Conservation (phyloP, 495 filamentous ascomycete genomes). For the Penicillium bialowiezense region DNA sequence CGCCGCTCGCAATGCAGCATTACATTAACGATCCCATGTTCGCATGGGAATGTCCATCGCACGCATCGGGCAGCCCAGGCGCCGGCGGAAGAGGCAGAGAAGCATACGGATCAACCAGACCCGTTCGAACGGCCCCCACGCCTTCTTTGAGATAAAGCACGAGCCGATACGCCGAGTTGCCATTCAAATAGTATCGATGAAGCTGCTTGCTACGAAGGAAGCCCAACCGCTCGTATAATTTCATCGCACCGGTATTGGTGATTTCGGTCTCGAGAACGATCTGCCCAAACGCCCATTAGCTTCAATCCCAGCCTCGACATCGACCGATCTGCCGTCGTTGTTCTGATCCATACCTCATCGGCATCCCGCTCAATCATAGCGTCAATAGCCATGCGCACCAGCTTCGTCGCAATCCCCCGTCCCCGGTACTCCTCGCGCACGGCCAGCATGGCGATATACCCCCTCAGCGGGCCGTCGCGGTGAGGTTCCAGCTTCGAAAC, state of each 20-base stretch:
- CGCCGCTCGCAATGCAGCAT: neutral
- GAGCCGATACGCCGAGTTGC: constrained; percentile 88
- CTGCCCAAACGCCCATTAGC: constrained; percentile 34
- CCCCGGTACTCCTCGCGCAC: constrained; percentile 75
- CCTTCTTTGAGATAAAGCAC: constrained; percentile 77
- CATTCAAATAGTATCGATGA: constrained; percentile 95
- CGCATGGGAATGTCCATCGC: constrained; percentile 5
- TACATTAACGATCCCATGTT: constrained; percentile 18
- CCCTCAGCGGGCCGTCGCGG: constrained; percentile 73
- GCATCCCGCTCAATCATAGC: constrained; percentile 81
- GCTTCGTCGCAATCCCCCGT: constrained; percentile 82
- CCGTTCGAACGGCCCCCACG: constrained; percentile 37
- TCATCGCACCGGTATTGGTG: constrained; percentile 87
- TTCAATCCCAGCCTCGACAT: neutral
- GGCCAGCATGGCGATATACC: constrained; percentile 98
- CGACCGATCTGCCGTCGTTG: too few relatives aligned
- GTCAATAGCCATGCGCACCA: constrained; percentile 89
- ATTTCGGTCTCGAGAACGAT: constrained; percentile 96
- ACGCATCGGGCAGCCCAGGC: neutral
- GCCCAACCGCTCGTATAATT: constrained; percentile 88
- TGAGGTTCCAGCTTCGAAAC: constrained; percentile 94
- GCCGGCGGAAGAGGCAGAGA: constrained; percentile 14
- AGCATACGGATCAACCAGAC: constrained; percentile 40
- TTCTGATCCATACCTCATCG: constrained; percentile 78
- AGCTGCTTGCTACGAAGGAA: constrained; percentile 91